phyloP scores from a whole-genome alignment of 495 filamentous ascomycete genomes.

The Astrocystis sublimbata region DNA sequence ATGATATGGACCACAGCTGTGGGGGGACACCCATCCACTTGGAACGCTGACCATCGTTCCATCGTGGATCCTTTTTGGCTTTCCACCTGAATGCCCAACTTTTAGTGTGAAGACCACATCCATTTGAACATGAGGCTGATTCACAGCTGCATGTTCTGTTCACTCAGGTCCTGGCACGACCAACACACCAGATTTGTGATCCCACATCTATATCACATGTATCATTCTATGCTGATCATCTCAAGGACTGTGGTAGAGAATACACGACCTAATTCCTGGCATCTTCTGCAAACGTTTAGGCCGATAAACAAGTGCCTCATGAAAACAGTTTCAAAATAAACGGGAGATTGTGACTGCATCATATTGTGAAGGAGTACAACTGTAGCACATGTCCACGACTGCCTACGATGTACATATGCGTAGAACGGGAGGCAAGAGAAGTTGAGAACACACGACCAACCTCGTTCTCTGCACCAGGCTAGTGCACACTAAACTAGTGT shows the following conservation, averaged over 20 bases:
- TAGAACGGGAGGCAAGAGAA: background rate
- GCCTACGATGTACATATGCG: background rate
- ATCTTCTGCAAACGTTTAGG: background rate
- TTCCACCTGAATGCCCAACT: background rate
- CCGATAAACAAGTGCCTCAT: too few species aligned
- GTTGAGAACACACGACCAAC: background rate
- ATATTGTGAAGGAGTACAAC: background rate
- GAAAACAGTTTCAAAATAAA: background rate
- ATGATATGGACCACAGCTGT: background rate
- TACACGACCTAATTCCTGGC: background rate
- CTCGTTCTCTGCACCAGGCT: constrained; percentile 2
- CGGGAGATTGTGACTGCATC: constrained; percentile 8
- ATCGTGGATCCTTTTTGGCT: background rate
- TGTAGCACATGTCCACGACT: background rate
- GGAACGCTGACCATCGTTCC: constrained; percentile 3
- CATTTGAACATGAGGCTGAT: background rate
- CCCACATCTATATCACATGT: background rate
- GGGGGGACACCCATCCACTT: constrained; percentile 1
- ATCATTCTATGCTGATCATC: background rate
- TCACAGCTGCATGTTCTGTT: background rate
- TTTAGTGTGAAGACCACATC: background rate
- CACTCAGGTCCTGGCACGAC: background rate
- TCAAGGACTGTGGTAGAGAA: background rate
- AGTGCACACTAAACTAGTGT: constrained; percentile 5
- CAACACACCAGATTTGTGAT: background rate